These are phyloP conservation scores for Neonectria faginata DNA, from an alignment of 2,329 filamentous ascomycete genomes.

Conservation along the genomic window DNA sequence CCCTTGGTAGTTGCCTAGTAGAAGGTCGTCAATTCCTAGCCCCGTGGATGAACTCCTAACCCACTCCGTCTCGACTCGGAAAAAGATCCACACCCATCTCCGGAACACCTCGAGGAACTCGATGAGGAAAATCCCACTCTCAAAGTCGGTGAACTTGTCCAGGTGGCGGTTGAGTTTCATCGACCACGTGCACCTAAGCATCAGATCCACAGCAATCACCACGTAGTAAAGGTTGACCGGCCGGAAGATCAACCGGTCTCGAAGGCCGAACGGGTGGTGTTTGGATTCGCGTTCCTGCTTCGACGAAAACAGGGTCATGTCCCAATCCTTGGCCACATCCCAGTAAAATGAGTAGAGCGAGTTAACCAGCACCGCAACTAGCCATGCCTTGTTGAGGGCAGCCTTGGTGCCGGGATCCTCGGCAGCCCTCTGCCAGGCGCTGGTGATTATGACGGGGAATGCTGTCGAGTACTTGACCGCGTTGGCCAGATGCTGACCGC, in stretches of 20 bases:
- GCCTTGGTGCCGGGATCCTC: constrained; percentile 56
- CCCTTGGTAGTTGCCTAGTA: constrained; percentile 77
- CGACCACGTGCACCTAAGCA: constrained; percentile 90
- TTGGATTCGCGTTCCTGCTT: constrained; percentile 67
- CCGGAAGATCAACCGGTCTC: constrained; percentile 79
- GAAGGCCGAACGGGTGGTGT: constrained; percentile 81
- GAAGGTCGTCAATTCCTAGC: constrained; percentile 74
- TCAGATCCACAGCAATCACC: constrained; percentile 81
- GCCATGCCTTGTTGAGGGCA: constrained; percentile 69
- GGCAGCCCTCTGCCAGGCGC: constrained; percentile 76
- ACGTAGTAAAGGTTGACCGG: constrained; percentile 82
- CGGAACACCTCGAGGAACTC: constrained; percentile 88
- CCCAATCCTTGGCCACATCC: constrained; percentile 98
- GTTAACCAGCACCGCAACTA: constrained; percentile 81
- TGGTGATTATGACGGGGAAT: constrained; percentile 89
- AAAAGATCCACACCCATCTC: constrained; percentile 97
- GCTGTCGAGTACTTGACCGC: constrained; percentile 94
- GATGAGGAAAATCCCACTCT: constrained; percentile 88
- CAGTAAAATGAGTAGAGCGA: constrained; percentile 98
- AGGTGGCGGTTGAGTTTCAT: constrained; percentile 86
- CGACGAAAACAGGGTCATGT: constrained; percentile 82
- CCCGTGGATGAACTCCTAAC: constrained; percentile 67
- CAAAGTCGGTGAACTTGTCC: constrained; percentile 86
- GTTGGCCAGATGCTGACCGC: constrained; percentile 90
- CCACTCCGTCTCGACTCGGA: constrained; percentile 95